A percentile compares a stretch with the other conserved stretches of the same genome.
Conservation (phyloP, 78 protist genomes). For the Bigelowiella natans region DNA sequence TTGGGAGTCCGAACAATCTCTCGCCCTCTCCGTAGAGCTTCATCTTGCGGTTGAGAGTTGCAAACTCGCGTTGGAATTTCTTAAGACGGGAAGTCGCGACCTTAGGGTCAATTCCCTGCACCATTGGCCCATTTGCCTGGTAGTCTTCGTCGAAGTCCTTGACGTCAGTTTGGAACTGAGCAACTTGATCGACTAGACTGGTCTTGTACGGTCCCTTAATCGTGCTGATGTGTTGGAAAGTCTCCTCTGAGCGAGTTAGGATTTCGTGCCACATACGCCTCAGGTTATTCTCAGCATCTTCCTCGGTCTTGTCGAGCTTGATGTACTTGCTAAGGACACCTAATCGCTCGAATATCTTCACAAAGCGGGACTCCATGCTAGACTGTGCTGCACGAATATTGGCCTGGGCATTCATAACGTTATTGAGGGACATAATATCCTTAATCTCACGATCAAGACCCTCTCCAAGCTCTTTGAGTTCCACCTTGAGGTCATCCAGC, state of each 20-base stretch:
- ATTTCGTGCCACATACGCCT: not conserved
- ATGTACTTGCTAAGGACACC: not conserved
- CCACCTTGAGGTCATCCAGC: not conserved
- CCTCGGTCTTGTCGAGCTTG: not conserved
- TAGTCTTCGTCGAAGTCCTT: not conserved
- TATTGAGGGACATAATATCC: not conserved
- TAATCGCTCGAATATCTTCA: not conserved
- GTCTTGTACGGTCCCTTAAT: not conserved
- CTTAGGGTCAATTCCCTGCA: constrained; percentile 44
- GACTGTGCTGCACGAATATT: not conserved
- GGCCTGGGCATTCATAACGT: not conserved
- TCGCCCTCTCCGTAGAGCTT: constrained; percentile 62
- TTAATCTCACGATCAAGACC: not conserved
- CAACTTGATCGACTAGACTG: not conserved
- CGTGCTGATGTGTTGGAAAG: not conserved
- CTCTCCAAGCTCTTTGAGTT: not conserved
- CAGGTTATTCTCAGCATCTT: not conserved
- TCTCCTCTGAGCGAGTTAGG: not conserved
- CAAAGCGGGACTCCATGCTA: not conserved
- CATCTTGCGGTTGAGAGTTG: constrained; percentile 56
- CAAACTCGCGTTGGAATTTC: constrained; percentile 55
- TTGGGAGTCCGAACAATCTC: constrained; percentile 68
- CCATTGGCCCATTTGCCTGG: constrained; percentile 59
- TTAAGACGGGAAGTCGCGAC: constrained; percentile 64
- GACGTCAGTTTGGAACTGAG: not conserved